These are phyloP conservation scores for Populus davidiana DNA, from an alignment of 345 rosid species.

Conservation along the genomic window DNA sequence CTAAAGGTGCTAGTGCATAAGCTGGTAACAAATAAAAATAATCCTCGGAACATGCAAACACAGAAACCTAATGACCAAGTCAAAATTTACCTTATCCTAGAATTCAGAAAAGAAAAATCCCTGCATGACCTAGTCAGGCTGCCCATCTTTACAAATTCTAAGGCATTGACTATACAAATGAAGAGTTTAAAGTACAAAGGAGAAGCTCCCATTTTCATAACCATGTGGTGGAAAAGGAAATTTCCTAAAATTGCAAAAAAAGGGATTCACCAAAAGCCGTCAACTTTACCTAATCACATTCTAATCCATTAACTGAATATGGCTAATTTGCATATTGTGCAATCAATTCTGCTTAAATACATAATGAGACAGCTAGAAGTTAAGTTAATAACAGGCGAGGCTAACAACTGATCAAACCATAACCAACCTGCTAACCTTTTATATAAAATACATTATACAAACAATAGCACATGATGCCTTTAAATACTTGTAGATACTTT, in stretches of 20 bases:
- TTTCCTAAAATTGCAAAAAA: neutral
- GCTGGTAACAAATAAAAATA: neutral
- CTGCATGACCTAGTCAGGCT: neutral
- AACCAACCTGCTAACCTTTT: neutral
- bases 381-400: neutral
- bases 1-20: neutral
- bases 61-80: neutral
- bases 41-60: neutral
- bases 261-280: neutral
- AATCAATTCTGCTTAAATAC: neutral
- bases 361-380: neutral
- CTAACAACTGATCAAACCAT: neutral
- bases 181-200: too few species aligned
- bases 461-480: neutral
- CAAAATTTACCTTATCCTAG: neutral
- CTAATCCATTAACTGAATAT: neutral
- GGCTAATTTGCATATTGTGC: neutral
- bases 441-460: neutral
- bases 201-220: neutral
- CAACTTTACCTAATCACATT: neutral
- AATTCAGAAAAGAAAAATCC: neutral
- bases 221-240: neutral
- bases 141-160: neutral
- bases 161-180: neutral
- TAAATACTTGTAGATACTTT: too few species aligned